Evolutionary conservation across 345 rosid species (phyloP), one percentile per base, ranked within the genome.

Genomic region (Lepidium aucheri): DNA sequence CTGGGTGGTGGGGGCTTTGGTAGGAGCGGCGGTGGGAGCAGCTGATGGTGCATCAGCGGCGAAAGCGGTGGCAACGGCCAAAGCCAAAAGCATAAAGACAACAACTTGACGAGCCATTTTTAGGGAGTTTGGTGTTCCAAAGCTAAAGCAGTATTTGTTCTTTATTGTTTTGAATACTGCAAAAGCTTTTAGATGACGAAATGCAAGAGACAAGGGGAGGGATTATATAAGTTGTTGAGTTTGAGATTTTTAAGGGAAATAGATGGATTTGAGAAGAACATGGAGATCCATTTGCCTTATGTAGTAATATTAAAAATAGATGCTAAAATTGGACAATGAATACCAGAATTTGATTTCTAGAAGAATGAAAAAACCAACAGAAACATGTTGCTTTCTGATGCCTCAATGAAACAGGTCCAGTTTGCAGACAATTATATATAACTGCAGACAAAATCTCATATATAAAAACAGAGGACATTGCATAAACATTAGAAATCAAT

Each of bases 21-120:
- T 60, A 0, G 68, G 74, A 5, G 74, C 43, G 28, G 61, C 46
- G 14, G 74, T 15, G 13, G 74, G 74, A 4, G 74, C 38, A 35
- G 68, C 62, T 35, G 74, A 70, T 3, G 74, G 74, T 62, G 74
- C 63, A 20, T 70, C 68, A 10, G 74, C 74, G 4, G 74, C 74
- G 63, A 70, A 62, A 9, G 44, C 68, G 30, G 74, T 62, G 39
- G 63, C 74, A 39, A 70, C 68, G 22, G 10, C 63, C 63, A 70
- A 62, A 5, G 75, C 75, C 69, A 70, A 44, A 17, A 63, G 63
- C 18, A 64, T 64, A 17, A 63, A 26, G 9, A 63, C 64, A 57
- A 70, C 56, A 28, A 53, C 28, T 43, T 54, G 75, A 46, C 75
- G 75, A 38, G 58, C 75, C 75, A 70, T 70, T 53, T 44, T 35